phyloP scores from a whole-genome alignment of 1,284 basidiomycete species.

The Xerocomus amazonicus region DNA sequence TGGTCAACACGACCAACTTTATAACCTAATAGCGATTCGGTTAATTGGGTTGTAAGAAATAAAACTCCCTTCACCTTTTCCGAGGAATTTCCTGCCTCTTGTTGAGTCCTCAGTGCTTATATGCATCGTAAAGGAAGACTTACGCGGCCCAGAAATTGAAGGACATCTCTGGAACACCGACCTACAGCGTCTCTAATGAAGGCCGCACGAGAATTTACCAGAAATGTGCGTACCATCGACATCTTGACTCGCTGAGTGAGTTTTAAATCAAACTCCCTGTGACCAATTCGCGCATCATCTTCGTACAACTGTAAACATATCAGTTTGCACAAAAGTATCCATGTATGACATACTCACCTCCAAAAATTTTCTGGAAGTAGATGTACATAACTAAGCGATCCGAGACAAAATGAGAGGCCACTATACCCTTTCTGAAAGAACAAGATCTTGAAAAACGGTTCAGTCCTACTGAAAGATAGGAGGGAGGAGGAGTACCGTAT shows the following conservation, averaged over 20 bases:
- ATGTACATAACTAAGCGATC: background rate
- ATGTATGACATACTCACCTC: slow-evolving; percentile 42
- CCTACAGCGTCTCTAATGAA: slow-evolving; percentile 43
- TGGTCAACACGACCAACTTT: slow-evolving; percentile 98
- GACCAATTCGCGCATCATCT: slow-evolving; percentile 88
- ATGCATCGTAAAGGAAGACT: slow-evolving; percentile 32
- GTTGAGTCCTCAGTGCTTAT: slow-evolving; percentile 2
- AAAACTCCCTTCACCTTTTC: slow-evolving; percentile 52
- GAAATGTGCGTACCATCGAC: slow-evolving; percentile 74
- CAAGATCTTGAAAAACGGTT: slow-evolving; percentile 53
- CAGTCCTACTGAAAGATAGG: slow-evolving; percentile 1
- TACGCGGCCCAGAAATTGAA: slow-evolving; percentile 93
- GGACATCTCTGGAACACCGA: slow-evolving; percentile 92
- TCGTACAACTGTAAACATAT: slow-evolving; percentile 74
- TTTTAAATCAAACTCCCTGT: slow-evolving; percentile 91
- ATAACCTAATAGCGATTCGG: slow-evolving; percentile 57
- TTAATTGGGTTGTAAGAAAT: too few relatives aligned
- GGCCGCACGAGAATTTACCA: background rate
- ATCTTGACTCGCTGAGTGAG: slow-evolving; percentile 93
- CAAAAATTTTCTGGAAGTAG: slow-evolving; percentile 55
- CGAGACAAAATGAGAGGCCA: slow-evolving; percentile 5
- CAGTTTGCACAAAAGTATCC: background rate
- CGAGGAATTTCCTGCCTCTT: slow-evolving; percentile 66
- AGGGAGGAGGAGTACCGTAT: slow-evolving; percentile 53
- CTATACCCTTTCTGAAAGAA: slow-evolving; percentile 96